Evolutionary conservation across 257 asterid species (phyloP).

Genomic region (Solanum sitiens): DNA sequence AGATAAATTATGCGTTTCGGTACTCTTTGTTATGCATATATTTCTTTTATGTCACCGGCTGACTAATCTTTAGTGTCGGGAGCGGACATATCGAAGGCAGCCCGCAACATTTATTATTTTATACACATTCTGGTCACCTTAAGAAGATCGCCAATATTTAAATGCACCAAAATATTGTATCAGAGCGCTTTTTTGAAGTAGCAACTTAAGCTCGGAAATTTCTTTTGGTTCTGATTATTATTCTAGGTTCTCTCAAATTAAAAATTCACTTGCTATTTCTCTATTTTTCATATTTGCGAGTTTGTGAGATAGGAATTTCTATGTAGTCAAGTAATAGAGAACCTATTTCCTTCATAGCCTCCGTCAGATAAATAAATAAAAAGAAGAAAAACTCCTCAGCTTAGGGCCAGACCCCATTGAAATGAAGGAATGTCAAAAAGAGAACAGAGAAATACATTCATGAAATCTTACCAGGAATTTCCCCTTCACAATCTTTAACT

Average conservation of each 20-base stretch:
- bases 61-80: background rate
- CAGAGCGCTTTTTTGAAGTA: background rate
- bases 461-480: background rate
- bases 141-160: background rate
- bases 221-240: background rate
- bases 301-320: background rate
- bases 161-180: background rate
- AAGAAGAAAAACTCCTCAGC: background rate
- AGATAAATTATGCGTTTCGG: background rate
- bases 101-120: background rate
- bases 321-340: background rate
- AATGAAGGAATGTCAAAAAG: background rate
- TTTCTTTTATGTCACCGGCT: background rate
- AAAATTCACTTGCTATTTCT: background rate
- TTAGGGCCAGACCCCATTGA: background rate
- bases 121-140: background rate
- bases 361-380: background rate
- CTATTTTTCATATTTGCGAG: background rate
- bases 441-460: background rate
- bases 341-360: background rate
- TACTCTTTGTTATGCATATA: background rate
- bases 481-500: background rate
- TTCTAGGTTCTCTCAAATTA: background rate
- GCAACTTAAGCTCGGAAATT: background rate
- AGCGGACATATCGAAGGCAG: background rate